phyloP scores from a whole-genome alignment of 1,139 yeast species.

The Debaryomyces coudertii region DNA sequence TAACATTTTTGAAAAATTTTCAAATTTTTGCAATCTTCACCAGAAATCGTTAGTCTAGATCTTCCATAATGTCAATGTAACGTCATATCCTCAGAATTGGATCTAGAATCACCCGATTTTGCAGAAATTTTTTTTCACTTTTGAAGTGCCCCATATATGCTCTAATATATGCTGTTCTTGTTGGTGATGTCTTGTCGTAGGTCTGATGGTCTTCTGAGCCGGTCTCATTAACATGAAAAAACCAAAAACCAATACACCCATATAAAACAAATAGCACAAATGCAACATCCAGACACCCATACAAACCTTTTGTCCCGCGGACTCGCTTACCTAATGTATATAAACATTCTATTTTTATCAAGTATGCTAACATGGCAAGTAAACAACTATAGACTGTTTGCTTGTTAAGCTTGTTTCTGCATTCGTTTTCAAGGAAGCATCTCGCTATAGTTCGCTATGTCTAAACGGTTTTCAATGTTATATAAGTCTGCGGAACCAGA shows the following conservation, averaged over 20 bases:
- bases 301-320: neutral
- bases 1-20: neutral
- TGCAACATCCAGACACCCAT: neutral
- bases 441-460: constrained; percentile 7
- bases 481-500: constrained; percentile 7
- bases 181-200: too few species aligned
- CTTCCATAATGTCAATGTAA: neutral
- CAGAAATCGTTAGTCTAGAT: neutral
- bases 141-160: neutral
- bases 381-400: neutral
- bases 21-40: neutral
- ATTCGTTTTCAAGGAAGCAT: neutral
- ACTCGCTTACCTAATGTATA: neutral
- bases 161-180: neutral
- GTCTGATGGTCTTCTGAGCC: neutral
- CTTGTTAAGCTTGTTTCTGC: neutral
- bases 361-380: neutral
- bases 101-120: neutral
- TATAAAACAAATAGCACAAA: neutral
- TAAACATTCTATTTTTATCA: constrained; percentile 1
- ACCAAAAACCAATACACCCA: neutral
- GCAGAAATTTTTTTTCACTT: neutral
- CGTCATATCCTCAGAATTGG: too few species aligned
- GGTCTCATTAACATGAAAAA: neutral
- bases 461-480: constrained; percentile 14